Evolutionary conservation across 176 grass and related monocot genomes (phyloP).

Genomic region (Puya raimondii): DNA sequence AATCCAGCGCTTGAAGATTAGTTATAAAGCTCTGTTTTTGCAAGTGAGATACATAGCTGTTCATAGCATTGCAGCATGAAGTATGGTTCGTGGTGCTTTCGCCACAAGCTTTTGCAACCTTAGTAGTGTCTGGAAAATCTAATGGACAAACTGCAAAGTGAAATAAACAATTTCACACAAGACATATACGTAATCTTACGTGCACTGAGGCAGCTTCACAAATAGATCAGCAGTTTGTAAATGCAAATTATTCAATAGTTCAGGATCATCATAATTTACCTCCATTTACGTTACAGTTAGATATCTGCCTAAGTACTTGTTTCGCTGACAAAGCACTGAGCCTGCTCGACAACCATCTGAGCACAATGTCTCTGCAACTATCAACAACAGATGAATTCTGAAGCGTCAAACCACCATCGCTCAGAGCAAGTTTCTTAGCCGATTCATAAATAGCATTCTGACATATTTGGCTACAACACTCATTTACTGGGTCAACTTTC

Average conservation of each 20-base stretch:
- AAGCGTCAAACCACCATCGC: conserved; percentile 30
- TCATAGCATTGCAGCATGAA: conserved; percentile 69
- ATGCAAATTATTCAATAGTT: not conserved
- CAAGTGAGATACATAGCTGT: conserved; percentile 78
- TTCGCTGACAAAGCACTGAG: conserved; percentile 53
- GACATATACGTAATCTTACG: not conserved
- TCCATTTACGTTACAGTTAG: conserved; percentile 93
- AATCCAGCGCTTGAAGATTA: conserved; percentile 92
- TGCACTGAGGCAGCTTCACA: not conserved
- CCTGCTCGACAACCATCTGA: conserved; percentile 89
- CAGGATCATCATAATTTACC: conserved; percentile 26
- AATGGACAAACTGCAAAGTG: conserved; percentile 63
- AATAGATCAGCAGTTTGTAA: not conserved
- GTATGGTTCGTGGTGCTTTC: conserved; percentile 45
- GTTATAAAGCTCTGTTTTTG: conserved; percentile 99
- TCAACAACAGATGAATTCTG: conserved; percentile 26
- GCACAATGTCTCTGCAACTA: conserved; percentile 78
- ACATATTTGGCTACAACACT: conserved; percentile 81
- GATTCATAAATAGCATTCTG: conserved; percentile 77
- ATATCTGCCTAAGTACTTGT: conserved; percentile 74
- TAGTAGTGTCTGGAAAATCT: conserved; percentile 74
- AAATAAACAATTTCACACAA: conserved; percentile 18
- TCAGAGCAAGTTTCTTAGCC: conserved; percentile 51
- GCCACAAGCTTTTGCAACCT: conserved; percentile 64
- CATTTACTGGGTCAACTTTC: conserved; percentile 83